These are phyloP conservation scores for Nicotiana tabacum DNA, from an alignment of 257 asterid species.

Conservation along the genomic window DNA sequence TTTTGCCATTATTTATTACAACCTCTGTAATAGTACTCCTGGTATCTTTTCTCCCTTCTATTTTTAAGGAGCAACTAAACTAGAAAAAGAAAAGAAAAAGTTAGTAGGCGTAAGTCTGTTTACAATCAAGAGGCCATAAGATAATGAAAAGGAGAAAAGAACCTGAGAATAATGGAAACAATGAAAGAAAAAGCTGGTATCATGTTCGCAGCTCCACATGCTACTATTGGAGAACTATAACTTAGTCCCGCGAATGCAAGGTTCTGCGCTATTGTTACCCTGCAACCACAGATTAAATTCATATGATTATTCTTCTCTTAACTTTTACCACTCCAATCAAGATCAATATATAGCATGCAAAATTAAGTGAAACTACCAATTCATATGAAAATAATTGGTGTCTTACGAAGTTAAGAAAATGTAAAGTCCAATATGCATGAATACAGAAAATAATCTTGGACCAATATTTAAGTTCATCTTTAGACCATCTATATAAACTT, in stretches of 20 bases:
- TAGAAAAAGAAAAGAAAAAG: not conserved
- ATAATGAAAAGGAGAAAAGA: not conserved
- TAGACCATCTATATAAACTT: too few species aligned
- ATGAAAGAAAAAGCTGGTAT: constrained; percentile 62
- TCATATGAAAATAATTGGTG: too few species aligned
- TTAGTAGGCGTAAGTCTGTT: not conserved
- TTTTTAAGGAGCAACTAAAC: too few species aligned
- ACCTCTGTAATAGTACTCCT: too few species aligned
- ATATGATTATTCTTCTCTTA: not conserved
- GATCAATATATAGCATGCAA: not conserved
- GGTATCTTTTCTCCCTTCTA: too few species aligned
- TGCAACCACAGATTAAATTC: constrained; percentile 24
- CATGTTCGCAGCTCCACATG: constrained; percentile 66
- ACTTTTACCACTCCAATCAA: not conserved
- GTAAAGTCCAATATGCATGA: too few species aligned
- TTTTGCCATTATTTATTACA: too few species aligned
- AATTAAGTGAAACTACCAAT: not conserved
- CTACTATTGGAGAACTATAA: constrained; percentile 74
- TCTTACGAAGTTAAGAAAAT: too few species aligned
- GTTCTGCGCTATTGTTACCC: constrained; percentile 63
- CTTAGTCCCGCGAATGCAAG: constrained; percentile 69
- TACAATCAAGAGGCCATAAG: not conserved
- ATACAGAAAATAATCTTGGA: too few species aligned
- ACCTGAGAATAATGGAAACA: constrained; percentile 56
- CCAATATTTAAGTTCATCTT: too few species aligned